Conservation (phyloP, 1,284 basidiomycete genomes). For the Puccinia novopanici region DNA sequence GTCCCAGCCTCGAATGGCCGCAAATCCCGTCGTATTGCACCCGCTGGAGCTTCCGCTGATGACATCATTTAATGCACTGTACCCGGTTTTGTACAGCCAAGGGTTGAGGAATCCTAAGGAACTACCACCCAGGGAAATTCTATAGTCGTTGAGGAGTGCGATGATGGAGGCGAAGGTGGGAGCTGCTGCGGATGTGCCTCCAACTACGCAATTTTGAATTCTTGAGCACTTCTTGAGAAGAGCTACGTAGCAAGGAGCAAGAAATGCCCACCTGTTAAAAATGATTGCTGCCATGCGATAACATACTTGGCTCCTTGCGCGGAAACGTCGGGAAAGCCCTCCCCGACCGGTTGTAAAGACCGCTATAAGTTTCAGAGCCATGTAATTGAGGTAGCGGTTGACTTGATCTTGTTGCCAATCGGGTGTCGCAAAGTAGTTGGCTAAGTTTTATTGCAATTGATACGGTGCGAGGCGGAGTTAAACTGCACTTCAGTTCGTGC, state of each 20-base stretch:
- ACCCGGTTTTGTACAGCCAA: conserved; percentile 60
- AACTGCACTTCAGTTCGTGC: conserved; percentile 7
- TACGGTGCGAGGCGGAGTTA: conserved; percentile 36
- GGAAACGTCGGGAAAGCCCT: conserved; percentile 58
- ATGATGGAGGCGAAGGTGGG: conserved; percentile 65
- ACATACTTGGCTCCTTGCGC: conserved; percentile 56
- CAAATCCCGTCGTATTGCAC: conserved; percentile 44
- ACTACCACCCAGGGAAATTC: conserved; percentile 61
- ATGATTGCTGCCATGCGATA: conserved; percentile 49
- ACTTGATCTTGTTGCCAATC: conserved; percentile 55
- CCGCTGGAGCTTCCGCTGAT: conserved; percentile 61
- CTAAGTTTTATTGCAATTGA: background rate
- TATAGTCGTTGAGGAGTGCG: conserved; percentile 65
- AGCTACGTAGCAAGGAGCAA: background rate
- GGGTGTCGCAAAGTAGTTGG: conserved; percentile 55
- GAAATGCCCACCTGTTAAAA: conserved; percentile 45
- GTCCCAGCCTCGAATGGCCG: conserved; percentile 44
- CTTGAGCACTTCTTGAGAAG: background rate
- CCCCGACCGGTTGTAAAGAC: conserved; percentile 56
- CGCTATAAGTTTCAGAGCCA: conserved; percentile 53
- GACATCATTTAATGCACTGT: conserved; percentile 63
- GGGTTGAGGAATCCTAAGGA: conserved; percentile 65
- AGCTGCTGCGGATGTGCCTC: conserved; percentile 66
- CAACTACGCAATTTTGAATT: conserved; percentile 56
- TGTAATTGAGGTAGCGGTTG: conserved; percentile 53